Conservation (phyloP, 495 filamentous ascomycete species). For the Trichoderma erinaceum region DNA sequence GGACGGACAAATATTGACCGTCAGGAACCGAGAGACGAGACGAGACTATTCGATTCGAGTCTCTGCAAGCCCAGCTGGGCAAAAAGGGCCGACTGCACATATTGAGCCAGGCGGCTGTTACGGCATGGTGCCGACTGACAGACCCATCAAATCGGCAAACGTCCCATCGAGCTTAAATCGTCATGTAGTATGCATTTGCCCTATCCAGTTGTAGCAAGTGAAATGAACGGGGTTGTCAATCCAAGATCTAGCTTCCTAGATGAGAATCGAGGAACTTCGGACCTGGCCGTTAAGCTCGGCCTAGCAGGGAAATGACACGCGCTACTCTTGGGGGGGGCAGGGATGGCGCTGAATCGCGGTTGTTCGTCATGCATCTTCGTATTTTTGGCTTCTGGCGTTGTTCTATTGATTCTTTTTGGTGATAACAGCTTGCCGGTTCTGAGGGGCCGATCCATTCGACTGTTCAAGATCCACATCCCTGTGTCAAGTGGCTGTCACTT, state of each 20-base stretch:
- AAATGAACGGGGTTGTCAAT: conserved; percentile 1
- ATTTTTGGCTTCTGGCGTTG: background rate
- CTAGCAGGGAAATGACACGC: conserved; percentile 2
- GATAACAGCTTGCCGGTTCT: background rate
- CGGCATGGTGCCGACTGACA: background rate
- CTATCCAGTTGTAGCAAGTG: conserved; percentile 1
- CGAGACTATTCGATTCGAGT: background rate
- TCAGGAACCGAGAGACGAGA: background rate
- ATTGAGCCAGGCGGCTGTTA: background rate
- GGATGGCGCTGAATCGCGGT: background rate
- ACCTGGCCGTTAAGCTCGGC: background rate
- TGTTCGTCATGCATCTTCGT: background rate
- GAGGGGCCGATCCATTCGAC: too few relatives aligned
- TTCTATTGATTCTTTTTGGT: background rate
- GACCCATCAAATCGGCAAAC: background rate
- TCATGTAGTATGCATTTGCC: background rate
- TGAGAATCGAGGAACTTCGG: background rate
- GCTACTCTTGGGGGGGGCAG: background rate
- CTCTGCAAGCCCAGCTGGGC: background rate
- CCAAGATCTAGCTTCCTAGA: conserved; percentile 11
- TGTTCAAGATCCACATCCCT: too few relatives aligned
- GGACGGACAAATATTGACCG: conserved; percentile 11
- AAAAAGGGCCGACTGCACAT: conserved; percentile 3
- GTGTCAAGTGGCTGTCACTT: too few relatives aligned
- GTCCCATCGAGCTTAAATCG: background rate